Base-by-base conservation (phyloP, 805 yeast genomes). In the Ogataea paraovalis region DNA sequence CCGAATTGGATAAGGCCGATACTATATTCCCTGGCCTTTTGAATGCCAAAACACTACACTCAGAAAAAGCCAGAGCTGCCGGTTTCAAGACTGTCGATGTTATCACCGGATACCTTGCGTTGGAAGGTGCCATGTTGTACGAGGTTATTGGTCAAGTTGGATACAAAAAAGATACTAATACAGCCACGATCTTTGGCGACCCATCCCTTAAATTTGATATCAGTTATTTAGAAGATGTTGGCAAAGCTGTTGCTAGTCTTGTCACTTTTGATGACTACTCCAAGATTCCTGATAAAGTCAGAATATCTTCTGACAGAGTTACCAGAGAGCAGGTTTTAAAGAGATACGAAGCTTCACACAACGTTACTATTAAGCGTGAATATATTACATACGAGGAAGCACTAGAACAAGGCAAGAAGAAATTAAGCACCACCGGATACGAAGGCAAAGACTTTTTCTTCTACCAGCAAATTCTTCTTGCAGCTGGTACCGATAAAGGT, bases 51-150 rank as follows among this genome's bases (percentile, higher is more conserved):
- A 40, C 58, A 1, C 55, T 47, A 1, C 79, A 76, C 54, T 58
- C 73, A 5, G 55, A 57, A 2, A 64, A 58, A 13, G 69, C 75
- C 18, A 69, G 81, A 54, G 62, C 55, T 1, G 57, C 62, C 8
- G 81, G 82, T 14, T 47, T 77, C 46, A 79, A 78, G 60, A 70
- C 73, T 0, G 71, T 76, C 44, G 78, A 73, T 51, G 54, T 79
- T 14, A 30, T 47, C 42, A 74, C 77, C 14, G 58, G 70, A 0
- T 58, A 66, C 30, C 77, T 78, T 53, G 68, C 65, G 1, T 54
- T 45, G 5, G 64, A 61, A n/a, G 74, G 73, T 5, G 22, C 57
- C 2, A 44, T 25, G 9, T 25, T 25, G 10, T 25, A 25, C 10
- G 28, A 25, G 28, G 10, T 6, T 10, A 25, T 25, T 25, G 28